A percentile compares a stretch with the other conserved stretches of the same genome.
phyloP scores from a whole-genome alignment of 2,329 filamentous ascomycete genomes.

The Zarea fungicola region DNA sequence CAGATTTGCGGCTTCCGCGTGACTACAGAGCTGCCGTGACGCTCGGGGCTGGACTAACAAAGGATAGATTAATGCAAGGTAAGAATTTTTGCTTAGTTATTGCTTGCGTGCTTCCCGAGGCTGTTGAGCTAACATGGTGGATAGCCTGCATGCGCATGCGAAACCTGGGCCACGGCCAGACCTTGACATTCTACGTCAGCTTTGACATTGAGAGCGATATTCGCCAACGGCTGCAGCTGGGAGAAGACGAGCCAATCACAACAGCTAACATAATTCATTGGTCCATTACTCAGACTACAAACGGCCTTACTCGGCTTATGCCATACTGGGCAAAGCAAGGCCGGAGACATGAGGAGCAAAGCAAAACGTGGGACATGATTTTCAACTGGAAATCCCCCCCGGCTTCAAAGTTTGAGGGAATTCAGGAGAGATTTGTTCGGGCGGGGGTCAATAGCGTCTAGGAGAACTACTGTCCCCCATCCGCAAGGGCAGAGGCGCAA shows the following conservation, averaged over 20 bases:
- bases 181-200: constrained; percentile 55
- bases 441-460: background rate
- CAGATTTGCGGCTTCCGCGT: constrained; percentile 56
- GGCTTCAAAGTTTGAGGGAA: background rate
- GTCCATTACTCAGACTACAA: constrained; percentile 52
- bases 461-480: background rate
- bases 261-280: constrained; percentile 52
- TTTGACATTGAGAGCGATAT: constrained; percentile 56
- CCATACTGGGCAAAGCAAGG: constrained; percentile 60
- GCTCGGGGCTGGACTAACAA: constrained; percentile 58
- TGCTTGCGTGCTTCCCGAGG: background rate
- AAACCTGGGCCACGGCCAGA: constrained; percentile 61
- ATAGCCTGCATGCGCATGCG: constrained; percentile 67
- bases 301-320: constrained; percentile 42
- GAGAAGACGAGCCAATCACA: constrained; percentile 27
- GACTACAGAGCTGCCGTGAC: constrained; percentile 62
- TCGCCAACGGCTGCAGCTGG: constrained; percentile 14
- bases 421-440: background rate
- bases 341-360: constrained; percentile 39
- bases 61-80: constrained; percentile 67
- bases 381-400: background rate
- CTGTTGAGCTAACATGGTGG: constrained; percentile 9
- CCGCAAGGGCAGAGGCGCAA: background rate
- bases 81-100: constrained; percentile 17
- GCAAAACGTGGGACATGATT: constrained; percentile 26